phyloP scores from a whole-genome alignment of 192 early-diverging fungal genomes.

The Gonapodya sp. region DNA sequence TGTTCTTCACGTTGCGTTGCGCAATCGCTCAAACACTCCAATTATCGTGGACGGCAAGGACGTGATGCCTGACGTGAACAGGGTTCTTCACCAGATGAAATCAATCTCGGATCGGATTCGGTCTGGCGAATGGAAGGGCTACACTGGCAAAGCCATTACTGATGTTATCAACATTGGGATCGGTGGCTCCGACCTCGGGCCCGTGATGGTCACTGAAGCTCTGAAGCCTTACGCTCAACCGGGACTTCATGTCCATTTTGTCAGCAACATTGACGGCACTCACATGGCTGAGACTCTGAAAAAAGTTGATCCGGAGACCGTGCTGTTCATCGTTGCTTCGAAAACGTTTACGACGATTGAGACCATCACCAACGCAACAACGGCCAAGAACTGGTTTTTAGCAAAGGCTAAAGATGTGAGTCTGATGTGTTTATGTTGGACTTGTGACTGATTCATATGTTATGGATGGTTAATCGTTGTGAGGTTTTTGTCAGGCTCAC shows the following conservation, averaged over 20 bases:
- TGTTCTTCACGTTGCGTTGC: constrained; percentile 89
- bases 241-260: constrained; percentile 82
- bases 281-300: constrained; percentile 91
- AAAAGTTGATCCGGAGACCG: constrained; percentile 71
- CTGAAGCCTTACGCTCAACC: constrained; percentile 82
- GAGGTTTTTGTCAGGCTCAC: constrained; percentile 31
- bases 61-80: constrained; percentile 91
- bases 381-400: constrained; percentile 92
- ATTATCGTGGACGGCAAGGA: constrained; percentile 82
- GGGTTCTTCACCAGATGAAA: constrained; percentile 89
- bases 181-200: constrained; percentile 90
- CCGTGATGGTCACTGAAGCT: constrained; percentile 98
- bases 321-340: constrained; percentile 90
- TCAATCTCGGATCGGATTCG: constrained; percentile 72
- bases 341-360: constrained; percentile 99
- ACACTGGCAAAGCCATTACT: constrained; percentile 86
- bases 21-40: constrained; percentile 72
- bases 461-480: constrained; percentile 10
- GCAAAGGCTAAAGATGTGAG: constrained; percentile 70
- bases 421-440: no score
- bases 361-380: constrained; percentile 92
- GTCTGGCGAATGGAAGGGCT: constrained; percentile 89
- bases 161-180: constrained; percentile 98
- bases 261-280: constrained; percentile 96
- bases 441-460: not conserved